These are phyloP conservation scores for Isabelozyma gotoi DNA, from an alignment of 805 yeast genomes.

Conservation along the genomic window DNA sequence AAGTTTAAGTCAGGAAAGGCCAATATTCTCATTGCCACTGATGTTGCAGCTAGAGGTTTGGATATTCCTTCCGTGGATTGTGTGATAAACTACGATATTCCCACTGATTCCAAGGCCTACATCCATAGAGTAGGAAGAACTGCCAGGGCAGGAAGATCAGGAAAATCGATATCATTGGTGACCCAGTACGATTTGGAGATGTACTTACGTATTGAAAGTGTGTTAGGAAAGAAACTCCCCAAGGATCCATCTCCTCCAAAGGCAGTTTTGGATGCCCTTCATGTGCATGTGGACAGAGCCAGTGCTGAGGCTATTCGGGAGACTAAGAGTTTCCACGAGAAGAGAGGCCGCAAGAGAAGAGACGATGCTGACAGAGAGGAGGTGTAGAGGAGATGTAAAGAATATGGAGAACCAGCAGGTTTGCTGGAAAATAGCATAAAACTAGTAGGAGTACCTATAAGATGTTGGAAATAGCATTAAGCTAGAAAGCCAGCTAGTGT, in stretches of 20 bases:
- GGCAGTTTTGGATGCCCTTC: constrained; percentile 72
- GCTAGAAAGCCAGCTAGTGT: too few relatives aligned
- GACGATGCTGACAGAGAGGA: constrained; percentile 38
- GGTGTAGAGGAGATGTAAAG: constrained; percentile 10
- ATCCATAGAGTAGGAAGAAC: constrained; percentile 93
- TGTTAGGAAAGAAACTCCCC: constrained; percentile 76
- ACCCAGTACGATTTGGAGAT: constrained; percentile 94
- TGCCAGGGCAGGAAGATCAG: constrained; percentile 90
- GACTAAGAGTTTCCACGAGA: constrained; percentile 64
- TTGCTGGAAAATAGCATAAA: neutral
- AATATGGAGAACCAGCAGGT: neutral
- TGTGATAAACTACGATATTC: constrained; percentile 76
- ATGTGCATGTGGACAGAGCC: constrained; percentile 88
- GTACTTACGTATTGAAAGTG: constrained; percentile 85
- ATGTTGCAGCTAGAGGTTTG: constrained; percentile 86
- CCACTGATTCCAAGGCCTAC: constrained; percentile 81
- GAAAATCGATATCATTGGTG: constrained; percentile 81
- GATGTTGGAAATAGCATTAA: too few relatives aligned
- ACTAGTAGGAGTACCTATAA: neutral
- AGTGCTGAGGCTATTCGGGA: constrained; percentile 83
- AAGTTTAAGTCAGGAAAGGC: constrained; percentile 73
- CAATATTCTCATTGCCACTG: constrained; percentile 75
- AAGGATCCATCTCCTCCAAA: constrained; percentile 76
- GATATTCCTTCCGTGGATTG: constrained; percentile 81
- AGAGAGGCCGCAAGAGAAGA: constrained; percentile 14